Conservation (phyloP, 345 rosid genomes). For the Rubroshorea leprosula region DNA sequence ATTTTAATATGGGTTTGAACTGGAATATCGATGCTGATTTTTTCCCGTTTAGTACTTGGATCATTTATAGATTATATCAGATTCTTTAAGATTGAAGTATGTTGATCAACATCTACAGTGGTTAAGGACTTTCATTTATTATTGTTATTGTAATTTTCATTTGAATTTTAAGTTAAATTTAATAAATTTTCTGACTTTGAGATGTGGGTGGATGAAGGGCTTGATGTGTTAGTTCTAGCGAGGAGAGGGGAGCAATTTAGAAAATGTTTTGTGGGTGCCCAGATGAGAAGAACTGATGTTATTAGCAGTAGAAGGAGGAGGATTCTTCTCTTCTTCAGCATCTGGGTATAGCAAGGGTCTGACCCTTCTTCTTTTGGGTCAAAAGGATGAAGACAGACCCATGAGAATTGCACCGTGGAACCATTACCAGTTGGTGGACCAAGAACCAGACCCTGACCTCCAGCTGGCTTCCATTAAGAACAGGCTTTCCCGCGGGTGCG, state of each 20-base stretch:
- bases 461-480: constrained; percentile 94
- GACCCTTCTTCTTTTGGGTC: constrained; percentile 85
- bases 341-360: constrained; percentile 90
- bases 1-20: not conserved
- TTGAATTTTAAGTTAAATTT: constrained; percentile 8
- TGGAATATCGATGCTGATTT: not conserved
- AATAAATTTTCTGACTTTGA: constrained; percentile 24
- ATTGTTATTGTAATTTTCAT: not conserved
- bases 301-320: constrained; percentile 97
- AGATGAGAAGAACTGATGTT: constrained; percentile 91
- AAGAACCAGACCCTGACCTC: constrained; percentile 67
- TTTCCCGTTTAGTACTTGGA: not conserved
- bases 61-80: not conserved
- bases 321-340: constrained; percentile 96
- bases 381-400: constrained; percentile 70
- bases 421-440: constrained; percentile 92
- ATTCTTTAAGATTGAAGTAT: too few relatives aligned
- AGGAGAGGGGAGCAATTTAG: constrained; percentile 19
- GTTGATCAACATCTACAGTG: not conserved
- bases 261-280: constrained; percentile 33
- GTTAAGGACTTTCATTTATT: constrained; percentile 11
- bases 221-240: constrained; percentile 13
- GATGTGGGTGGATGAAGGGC: constrained; percentile 22
- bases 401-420: constrained; percentile 96
- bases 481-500: constrained; percentile 77